Evolutionary conservation across 345 rosid genomes (phyloP).

Genomic region (Eucalyptus erythrocorys): DNA sequence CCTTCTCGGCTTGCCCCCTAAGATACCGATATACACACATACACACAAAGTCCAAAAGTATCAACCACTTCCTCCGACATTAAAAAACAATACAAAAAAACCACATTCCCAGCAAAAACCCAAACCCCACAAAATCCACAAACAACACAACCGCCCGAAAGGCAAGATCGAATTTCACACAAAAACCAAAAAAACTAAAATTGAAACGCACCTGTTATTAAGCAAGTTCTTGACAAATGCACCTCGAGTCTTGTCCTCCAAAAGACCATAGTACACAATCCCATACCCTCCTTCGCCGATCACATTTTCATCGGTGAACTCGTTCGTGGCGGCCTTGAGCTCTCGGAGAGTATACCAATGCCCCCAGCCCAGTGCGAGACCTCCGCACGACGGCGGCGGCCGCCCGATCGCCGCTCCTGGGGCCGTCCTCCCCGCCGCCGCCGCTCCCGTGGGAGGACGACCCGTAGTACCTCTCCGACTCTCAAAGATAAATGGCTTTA

Average conservation of each 20-base stretch:
- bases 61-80: neutral
- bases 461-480: neutral
- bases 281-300: conserved; percentile 96
- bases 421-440: conserved; percentile 12
- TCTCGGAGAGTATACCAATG: conserved; percentile 67
- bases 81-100: neutral
- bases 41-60: neutral
- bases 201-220: conserved; percentile 54
- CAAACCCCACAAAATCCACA: neutral
- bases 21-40: neutral
- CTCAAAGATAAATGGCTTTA: no score
- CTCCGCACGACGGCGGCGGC: conserved; percentile 33
- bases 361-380: conserved; percentile 52
- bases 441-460: conserved; percentile 16
- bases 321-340: conserved; percentile 67
- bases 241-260: conserved; percentile 53
- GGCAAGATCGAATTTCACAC: neutral
- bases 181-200: neutral
- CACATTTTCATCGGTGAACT: conserved; percentile 66
- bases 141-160: neutral
- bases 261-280: conserved; percentile 73
- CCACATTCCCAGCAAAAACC: neutral
- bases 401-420: conserved; percentile 14
- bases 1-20: conserved; percentile 97
- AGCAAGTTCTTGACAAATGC: conserved; percentile 93